Base-by-base conservation (phyloP, 306 rosid genomes). In the Styphnolobium japonicum region DNA sequence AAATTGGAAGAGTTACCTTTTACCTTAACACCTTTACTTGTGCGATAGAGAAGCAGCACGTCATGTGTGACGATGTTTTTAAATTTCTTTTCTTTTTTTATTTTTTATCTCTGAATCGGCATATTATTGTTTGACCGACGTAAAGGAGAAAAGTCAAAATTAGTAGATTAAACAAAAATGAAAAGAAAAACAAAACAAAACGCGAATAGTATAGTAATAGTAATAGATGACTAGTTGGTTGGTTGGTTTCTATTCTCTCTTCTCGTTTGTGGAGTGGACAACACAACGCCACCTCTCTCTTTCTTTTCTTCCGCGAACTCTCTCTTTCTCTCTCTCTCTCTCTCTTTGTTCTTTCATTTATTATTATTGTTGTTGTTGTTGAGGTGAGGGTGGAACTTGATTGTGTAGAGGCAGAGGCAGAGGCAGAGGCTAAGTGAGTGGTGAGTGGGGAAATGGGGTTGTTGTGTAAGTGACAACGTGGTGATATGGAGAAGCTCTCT, bases 251-350 rank as follows among this genome's bases (percentile, higher is more conserved):
- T 91, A 90, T 92, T 87, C 97, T 51, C 86, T 84, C 83, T 85
- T 79, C 90, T 87, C 83, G 82, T 86, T 89, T 94, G 97, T 92
- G 97, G 98, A 92, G 93, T 71, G 89, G 88, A 90, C 92, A 83
- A 87, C 88, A 79, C 91, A 85, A 70, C 88, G 87, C 92, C 66
- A 42, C 78, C 81, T 75, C 86, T 77, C 55, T 75, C n/a, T 70
- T 40, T 61, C 64, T 29, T 6, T 21, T 52, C 56, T 8, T 62
- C 67, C n/a, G n/a, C n/a, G n/a, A n/a, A n/a, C n/a, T 76, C 64
- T 73, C 51, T 81, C 31, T 67, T 40, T 51, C 16, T 8, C 10
- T 14, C 12, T 10, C 75, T 0, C 25, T 40, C 63, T 27, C 4
- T 39, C 34, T 23, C 12, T 18, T 66, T 81, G 0, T 23, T 21